Conservation (phyloP, 352 stramenopile genomes). For the Plasmopara muralis region DNA sequence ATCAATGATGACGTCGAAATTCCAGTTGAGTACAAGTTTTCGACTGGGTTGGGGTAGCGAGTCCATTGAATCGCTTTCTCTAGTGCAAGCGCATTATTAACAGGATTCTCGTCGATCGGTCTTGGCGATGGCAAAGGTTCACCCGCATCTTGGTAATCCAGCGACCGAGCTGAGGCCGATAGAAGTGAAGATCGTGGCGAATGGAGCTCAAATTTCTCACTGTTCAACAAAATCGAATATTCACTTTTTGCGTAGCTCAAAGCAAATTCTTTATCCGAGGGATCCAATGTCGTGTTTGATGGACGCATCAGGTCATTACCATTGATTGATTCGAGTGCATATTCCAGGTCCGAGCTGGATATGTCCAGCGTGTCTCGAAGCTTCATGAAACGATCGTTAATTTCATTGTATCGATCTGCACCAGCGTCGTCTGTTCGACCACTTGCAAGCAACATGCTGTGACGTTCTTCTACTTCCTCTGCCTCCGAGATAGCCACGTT, state of each 20-base stretch:
- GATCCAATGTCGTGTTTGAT: conserved; percentile 16
- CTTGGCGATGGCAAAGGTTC: conserved; percentile 19
- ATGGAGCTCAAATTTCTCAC: conserved; percentile 17
- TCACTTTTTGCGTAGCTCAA: conserved; percentile 22
- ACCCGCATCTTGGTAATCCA: conserved; percentile 31
- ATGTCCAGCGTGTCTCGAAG: conserved; percentile 45
- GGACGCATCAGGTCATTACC: conserved; percentile 11
- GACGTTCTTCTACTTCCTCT: conserved; percentile 35
- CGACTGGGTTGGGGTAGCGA: conserved; percentile 21
- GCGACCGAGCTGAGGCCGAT: conserved; percentile 20
- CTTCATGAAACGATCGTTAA: conserved; percentile 45
- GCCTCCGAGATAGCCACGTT: conserved; percentile 56
- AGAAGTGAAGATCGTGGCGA: conserved; percentile 27
- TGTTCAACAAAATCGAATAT: conserved; percentile 10
- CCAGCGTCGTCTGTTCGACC: conserved; percentile 18
- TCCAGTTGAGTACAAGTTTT: conserved; percentile 5
- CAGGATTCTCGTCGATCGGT: conserved; percentile 12
- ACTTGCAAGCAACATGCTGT: conserved; percentile 21
- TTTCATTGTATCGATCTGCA: conserved; percentile 31
- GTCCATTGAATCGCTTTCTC: conserved; percentile 33
- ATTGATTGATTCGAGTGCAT: conserved; percentile 32
- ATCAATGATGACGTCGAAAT: conserved; percentile 1
- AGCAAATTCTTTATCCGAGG: conserved; percentile 16
- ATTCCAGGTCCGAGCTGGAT: conserved; percentile 40
- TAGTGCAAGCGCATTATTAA: conserved; percentile 22